Evolutionary conservation across 768 basidiomycete species (phyloP).

Genomic region (Sistotremastrum niveocremeum): DNA sequence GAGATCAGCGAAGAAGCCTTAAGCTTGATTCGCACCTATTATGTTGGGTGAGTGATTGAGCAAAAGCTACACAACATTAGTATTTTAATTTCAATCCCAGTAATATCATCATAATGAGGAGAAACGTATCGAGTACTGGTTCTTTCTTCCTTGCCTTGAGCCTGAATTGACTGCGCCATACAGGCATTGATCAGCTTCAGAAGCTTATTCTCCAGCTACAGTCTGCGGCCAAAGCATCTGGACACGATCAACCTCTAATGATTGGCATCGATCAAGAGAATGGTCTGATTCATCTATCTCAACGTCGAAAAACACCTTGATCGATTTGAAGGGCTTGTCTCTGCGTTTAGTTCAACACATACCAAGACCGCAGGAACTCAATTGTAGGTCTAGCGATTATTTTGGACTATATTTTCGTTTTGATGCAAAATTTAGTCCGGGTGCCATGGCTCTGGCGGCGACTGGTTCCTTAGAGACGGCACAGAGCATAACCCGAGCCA

Average conservation of each 20-base stretch:
- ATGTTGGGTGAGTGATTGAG: constrained; percentile 31
- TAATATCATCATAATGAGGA: constrained; percentile 54
- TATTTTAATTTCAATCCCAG: constrained; percentile 10
- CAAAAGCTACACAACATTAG: not conserved
- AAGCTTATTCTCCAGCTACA: constrained; percentile 38
- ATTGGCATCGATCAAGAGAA: constrained; percentile 69
- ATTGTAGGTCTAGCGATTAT: constrained; percentile 32
- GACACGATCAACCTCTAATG: constrained; percentile 42
- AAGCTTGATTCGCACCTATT: constrained; percentile 45
- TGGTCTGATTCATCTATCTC: constrained; percentile 22
- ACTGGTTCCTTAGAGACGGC: constrained; percentile 31
- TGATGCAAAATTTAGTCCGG: constrained; percentile 32
- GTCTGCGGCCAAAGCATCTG: constrained; percentile 37
- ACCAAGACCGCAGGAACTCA: constrained; percentile 40
- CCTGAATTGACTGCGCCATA: not conserved
- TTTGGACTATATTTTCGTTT: not conserved
- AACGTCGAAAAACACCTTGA: not conserved
- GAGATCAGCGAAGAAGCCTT: constrained; percentile 36
- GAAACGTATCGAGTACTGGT: constrained; percentile 42
- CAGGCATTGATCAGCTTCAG: constrained; percentile 40
- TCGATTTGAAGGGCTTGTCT: constrained; percentile 40
- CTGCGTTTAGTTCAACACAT: constrained; percentile 41
- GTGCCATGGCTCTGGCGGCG: constrained; percentile 60
- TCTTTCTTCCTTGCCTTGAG: not conserved
- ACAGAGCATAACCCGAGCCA: constrained; percentile 33